These are phyloP conservation scores for Mycena pura DNA, from an alignment of 768 basidiomycete species.

Conservation along the genomic window DNA sequence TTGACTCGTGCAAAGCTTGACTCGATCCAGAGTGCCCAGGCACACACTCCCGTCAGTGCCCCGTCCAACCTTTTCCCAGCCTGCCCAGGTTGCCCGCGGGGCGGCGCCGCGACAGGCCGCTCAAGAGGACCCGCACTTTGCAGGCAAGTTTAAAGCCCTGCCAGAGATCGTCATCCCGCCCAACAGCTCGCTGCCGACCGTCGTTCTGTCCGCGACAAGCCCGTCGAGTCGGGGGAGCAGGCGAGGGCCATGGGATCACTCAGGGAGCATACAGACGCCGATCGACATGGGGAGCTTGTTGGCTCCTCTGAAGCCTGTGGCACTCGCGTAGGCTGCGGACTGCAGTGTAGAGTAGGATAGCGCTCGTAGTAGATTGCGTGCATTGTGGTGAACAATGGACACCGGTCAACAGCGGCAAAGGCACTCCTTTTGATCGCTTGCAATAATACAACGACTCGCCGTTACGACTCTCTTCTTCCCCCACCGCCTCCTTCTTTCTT, in stretches of 20 bases:
- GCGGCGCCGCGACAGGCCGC: conserved; percentile 26
- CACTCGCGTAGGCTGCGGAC: conserved; percentile 30
- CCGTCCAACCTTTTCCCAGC: conserved; percentile 53
- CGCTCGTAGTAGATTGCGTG: background rate
- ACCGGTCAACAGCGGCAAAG: background rate
- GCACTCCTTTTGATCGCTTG: too few relatives aligned
- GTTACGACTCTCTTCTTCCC: conserved; percentile 30
- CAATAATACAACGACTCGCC: background rate
- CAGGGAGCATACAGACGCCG: conserved; percentile 46
- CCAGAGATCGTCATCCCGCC: conserved; percentile 17
- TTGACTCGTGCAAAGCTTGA: background rate
- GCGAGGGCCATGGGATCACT: conserved; percentile 69
- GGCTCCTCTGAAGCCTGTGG: conserved; percentile 53
- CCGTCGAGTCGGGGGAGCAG: conserved; percentile 23
- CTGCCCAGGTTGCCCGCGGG: conserved; percentile 31
- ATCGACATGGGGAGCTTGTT: conserved; percentile 57
- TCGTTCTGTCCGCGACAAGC: conserved; percentile 16
- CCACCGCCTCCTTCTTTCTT: conserved; percentile 29
- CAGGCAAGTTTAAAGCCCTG: conserved; percentile 27
- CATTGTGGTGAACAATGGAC: background rate
- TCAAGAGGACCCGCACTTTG: conserved; percentile 34
- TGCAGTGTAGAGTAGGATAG: background rate
- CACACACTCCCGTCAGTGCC: conserved; percentile 75
- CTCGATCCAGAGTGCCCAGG: conserved; percentile 51
- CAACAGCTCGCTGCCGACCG: background rate